Conservation (phyloP, 345 rosid genomes). For the Pelargonium nanum region DNA sequence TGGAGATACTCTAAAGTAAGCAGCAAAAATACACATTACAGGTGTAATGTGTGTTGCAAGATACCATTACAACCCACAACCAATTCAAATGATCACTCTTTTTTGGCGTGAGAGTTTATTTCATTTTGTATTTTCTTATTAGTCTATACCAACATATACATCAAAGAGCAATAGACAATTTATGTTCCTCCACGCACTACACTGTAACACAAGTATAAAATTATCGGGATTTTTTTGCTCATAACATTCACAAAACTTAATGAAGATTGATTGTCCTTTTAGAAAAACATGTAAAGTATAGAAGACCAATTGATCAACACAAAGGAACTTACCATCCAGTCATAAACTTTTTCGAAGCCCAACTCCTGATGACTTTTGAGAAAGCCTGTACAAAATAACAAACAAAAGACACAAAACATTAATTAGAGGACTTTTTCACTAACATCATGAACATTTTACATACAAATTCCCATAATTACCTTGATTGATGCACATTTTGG, state of each 20-base stretch:
- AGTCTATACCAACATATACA: too few relatives aligned
- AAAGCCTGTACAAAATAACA: slow-evolving; percentile 21
- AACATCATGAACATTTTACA: neutral
- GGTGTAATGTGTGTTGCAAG: neutral
- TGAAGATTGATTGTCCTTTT: too few relatives aligned
- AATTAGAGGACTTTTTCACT: neutral
- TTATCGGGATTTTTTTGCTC: too few relatives aligned
- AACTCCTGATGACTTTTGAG: slow-evolving; percentile 37
- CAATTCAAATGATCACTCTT: too few relatives aligned
- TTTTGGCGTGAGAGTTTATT: too few relatives aligned
- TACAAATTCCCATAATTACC: neutral
- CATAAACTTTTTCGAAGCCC: slow-evolving; percentile 55
- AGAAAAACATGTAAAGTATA: neutral
- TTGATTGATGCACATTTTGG: neutral
- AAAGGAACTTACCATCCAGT: slow-evolving; percentile 36
- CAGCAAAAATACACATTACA: neutral
- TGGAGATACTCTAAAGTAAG: neutral
- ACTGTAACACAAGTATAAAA: too few relatives aligned
- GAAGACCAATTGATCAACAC: neutral
- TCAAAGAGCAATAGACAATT: too few relatives aligned
- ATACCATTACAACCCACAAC: too few relatives aligned
- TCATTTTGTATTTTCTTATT: too few relatives aligned
- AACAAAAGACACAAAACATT: neutral
- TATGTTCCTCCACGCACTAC: too few relatives aligned
- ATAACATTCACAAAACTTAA: too few relatives aligned